Base-by-base conservation (phyloP, 768 basidiomycete genomes). In the Rossbeevera mucosa region DNA sequence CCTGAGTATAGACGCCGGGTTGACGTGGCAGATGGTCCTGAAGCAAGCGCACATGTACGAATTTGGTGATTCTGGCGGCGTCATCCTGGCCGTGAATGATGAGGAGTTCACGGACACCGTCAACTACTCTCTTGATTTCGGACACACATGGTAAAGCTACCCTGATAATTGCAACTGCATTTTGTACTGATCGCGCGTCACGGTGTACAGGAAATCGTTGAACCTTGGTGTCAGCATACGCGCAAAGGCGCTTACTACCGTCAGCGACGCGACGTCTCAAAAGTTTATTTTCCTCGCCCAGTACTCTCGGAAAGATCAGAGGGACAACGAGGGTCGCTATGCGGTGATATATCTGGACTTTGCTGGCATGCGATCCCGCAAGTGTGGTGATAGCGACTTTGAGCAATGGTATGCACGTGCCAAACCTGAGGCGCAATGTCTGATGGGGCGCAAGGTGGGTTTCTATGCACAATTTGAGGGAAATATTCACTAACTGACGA, bases 261-360 rank as follows among this genome's bases (percentile, higher is more conserved):
- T 97, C 5, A 91, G 92, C 0, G 96, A 99, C 59, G 92, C 92
- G 12, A 97, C 96, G 0, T 94, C 92, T 0, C 95, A 96, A 65
- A 97, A 95, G 70, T 97, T 98, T 74, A 64, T 98, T 8, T 76
- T 99, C 7, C 77, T 96, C 22, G 96, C 88, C 5, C 85, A 87
- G 53, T 76, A 93, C 12, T 72, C 81, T 2, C 80, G 84, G 20
- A 69, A 76, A 12, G 83, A 90, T 48, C 74, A 80, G 59, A 73
- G 67, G 25, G 64, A 69, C n/a, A 71, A 71, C 0, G 64, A 76
- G 1, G 84, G 85, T 9, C 77, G 81, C 0, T 85, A 87, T 55
- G 91, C 82, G 1, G 71, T 86, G 12, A 78, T 96, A 28, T 82
- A 80, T 67, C 77, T 99, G 33, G 94, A 99, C 63, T 98, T 99